Evolutionary conservation across 129 eudicot species (phyloP).

Genomic region (sunflower (Helianthus annuus)): HanXRQr2.0-SUNRISE NC_035446.2:49460267-49460766

Average conservation of each 20-base stretch:
- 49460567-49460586: conserved; percentile 48
- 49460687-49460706: conserved; percentile 26
- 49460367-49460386: too few relatives aligned
- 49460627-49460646: neutral
- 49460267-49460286: too few relatives aligned
- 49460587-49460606: neutral
- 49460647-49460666: conserved; percentile 11
- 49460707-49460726: conserved; percentile 15
- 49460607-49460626: neutral
- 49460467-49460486: conserved; percentile 84
- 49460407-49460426: too few relatives aligned
- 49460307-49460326: too few relatives aligned
- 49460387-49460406: too few relatives aligned
- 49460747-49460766: conserved; percentile 23
- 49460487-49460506: conserved; percentile 84
- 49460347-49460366: too few relatives aligned
- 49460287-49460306: too few relatives aligned
- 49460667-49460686: conserved; percentile 16
- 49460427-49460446: too few relatives aligned
- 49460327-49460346: too few relatives aligned
- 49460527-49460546: conserved; percentile 72
- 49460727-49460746: conserved; percentile 33
- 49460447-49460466: too few relatives aligned
- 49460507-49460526: conserved; percentile 96
- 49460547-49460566: conserved; percentile 83